Evolutionary conservation across 2,329 filamentous ascomycete species (phyloP), one percentile per base, ranked within the genome.

Genomic region (Claviceps humidiphila): DNA sequence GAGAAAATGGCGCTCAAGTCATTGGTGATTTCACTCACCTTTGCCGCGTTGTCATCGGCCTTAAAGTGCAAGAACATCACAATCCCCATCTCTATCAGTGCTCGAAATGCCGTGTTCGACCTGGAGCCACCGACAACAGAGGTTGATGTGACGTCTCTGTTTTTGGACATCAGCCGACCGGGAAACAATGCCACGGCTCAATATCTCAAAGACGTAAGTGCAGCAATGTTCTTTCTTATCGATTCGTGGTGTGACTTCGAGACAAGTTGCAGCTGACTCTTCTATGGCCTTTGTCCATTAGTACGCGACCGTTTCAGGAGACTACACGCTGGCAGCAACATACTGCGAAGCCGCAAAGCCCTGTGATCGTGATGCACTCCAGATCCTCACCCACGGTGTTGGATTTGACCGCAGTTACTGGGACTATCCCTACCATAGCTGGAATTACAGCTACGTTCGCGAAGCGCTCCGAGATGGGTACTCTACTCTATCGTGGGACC

Each of bases 361-460:
- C 5, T 73, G 69, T 9, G 64, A 71, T 11, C 62, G 69, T 50
- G 40, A 59, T 14, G 57, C 61, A 22, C 54, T 72, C 4, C 68
- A 73, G 58, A 65, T 72, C 48, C 61, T 69, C 49, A 73, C 71
- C 3, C 69, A 71, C 49, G 70, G 70, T 4, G 56, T 71, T 24
- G 70, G 68, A 24, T 71, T 70, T 53, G 66, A 68, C 51, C 62
- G 61, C 48, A 76, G 70, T 45, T 85, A 84, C 68, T 85, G 81
- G 80, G 78, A 85, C 60, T 63, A 77, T 11, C 63, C 77, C 0
- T 76, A 69, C 66, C 72, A 79, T 61, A 67, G 74, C 58, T 75
- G 72, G 68, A 79, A 81, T 61, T 84, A 85, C 68, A 80, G 74
- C 60, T 85, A 85, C 62, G 71, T 79, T 30, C 69, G 76, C 47